Evolutionary conservation across 768 basidiomycete species (phyloP).

Genomic region (Fomitopsis serialis): DNA sequence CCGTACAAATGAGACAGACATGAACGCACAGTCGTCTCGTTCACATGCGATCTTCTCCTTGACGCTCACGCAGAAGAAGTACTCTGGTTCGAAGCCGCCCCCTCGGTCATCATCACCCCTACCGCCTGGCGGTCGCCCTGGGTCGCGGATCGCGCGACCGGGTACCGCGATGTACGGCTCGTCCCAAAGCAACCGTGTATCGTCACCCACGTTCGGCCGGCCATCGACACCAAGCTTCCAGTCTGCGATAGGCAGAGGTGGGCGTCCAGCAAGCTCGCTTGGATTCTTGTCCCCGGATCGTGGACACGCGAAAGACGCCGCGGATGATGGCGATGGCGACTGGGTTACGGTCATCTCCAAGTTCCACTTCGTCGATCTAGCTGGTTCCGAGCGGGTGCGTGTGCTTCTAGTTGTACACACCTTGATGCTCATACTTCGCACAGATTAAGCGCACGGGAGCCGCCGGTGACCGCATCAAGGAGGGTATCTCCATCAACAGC

Average conservation of each 20-base stretch:
- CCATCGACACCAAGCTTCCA: slow-evolving; percentile 79
- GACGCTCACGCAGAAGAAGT: slow-evolving; percentile 89
- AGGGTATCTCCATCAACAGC: slow-evolving; percentile 98
- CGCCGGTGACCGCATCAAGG: slow-evolving; percentile 93
- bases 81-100: slow-evolving; percentile 60
- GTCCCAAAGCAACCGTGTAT: slow-evolving; percentile 43
- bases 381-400: slow-evolving; percentile 89
- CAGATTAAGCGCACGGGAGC: slow-evolving; percentile 96
- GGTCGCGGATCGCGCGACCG: slow-evolving; percentile 77
- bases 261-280: slow-evolving; percentile 74
- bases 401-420: not conserved
- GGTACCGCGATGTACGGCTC: slow-evolving; percentile 61
- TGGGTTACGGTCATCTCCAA: slow-evolving; percentile 92
- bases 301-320: slow-evolving; percentile 13
- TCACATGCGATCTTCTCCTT: slow-evolving; percentile 99
- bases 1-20: slow-evolving; percentile 94
- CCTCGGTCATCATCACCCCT: slow-evolving; percentile 76
- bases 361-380: slow-evolving; percentile 98
- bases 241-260: slow-evolving; percentile 63
- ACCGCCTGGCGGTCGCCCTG: slow-evolving; percentile 67
- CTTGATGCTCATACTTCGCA: slow-evolving; percentile 6
- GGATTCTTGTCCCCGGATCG: slow-evolving; percentile 59
- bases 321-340: slow-evolving; percentile 60
- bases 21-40: slow-evolving; percentile 97
- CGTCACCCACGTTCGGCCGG: slow-evolving; percentile 73